A percentile compares a stretch with the other conserved stretches of the same genome.
phyloP scores from a whole-genome alignment of 345 rosid species.

The Euphorbia tirucalli region DNA sequence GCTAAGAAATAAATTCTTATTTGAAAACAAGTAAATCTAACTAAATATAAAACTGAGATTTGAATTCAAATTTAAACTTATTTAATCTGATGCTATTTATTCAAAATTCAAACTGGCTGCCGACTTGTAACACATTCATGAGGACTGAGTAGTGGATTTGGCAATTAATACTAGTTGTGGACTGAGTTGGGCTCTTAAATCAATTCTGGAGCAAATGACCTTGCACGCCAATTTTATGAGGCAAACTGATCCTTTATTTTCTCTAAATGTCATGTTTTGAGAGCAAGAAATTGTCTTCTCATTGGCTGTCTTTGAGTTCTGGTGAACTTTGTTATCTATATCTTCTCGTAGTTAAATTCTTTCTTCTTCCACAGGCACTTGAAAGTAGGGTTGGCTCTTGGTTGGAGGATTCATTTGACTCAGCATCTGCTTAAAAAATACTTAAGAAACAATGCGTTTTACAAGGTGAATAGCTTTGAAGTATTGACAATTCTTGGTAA shows the following conservation, averaged over 20 bases:
- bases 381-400: slow-evolving; percentile 81
- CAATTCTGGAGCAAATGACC: not conserved
- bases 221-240: not conserved
- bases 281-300: not conserved
- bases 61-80: not conserved
- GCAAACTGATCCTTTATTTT: not conserved
- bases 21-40: not conserved
- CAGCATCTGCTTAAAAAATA: slow-evolving; percentile 81
- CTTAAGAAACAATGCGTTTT: slow-evolving; percentile 88
- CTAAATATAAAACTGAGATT: not conserved
- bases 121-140: not conserved
- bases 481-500: not conserved
- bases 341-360: not conserved
- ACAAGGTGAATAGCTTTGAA: slow-evolving; percentile 55
- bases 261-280: not conserved
- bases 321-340: not conserved
- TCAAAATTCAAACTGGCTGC: not conserved
- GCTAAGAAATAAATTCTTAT: not conserved
- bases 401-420: slow-evolving; percentile 93
- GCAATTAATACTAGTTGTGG: not conserved
- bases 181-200: not conserved
- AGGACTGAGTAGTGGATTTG: too few species aligned
- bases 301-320: not conserved
- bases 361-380: slow-evolving; percentile 57
- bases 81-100: not conserved